These are phyloP conservation scores for Amanita muscaria DNA, from an alignment of 768 basidiomycete genomes.

Conservation along the genomic window DNA sequence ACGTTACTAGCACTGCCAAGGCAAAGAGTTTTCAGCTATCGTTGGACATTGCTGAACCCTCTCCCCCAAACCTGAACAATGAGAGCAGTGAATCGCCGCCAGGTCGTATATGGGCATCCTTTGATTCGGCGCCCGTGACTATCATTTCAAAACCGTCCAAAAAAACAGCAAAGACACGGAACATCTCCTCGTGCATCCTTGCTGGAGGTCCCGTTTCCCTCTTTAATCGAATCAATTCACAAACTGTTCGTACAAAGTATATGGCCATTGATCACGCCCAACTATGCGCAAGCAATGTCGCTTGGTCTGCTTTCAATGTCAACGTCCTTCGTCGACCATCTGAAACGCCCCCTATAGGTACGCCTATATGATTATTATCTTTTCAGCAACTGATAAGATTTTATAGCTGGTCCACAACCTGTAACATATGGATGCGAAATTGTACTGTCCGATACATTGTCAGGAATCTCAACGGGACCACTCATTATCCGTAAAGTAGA, in stretches of 20 bases:
- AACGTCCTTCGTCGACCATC: slow-evolving; percentile 75
- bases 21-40: slow-evolving; percentile 85
- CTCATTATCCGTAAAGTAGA: slow-evolving; percentile 89
- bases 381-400: slow-evolving; percentile 30
- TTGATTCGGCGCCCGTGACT: slow-evolving; percentile 86
- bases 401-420: slow-evolving; percentile 60
- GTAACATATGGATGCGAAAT: slow-evolving; percentile 91
- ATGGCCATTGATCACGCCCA: slow-evolving; percentile 86
- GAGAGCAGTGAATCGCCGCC: slow-evolving; percentile 36
- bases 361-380: slow-evolving; percentile 26
- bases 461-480: slow-evolving; percentile 79
- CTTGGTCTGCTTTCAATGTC: slow-evolving; percentile 93
- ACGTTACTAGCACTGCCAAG: slow-evolving; percentile 83
- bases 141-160: slow-evolving; percentile 97
- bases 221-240: slow-evolving; percentile 94
- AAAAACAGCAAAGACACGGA: slow-evolving; percentile 93
- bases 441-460: slow-evolving; percentile 73
- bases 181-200: slow-evolving; percentile 84
- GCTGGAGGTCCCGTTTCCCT: slow-evolving; percentile 85
- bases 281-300: slow-evolving; percentile 80
- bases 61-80: slow-evolving; percentile 38
- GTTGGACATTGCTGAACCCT: slow-evolving; percentile 75
- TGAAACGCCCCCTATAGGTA: slow-evolving; percentile 57
- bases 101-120: slow-evolving; percentile 82
- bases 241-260: slow-evolving; percentile 95